phyloP scores from a whole-genome alignment of 2,329 filamentous ascomycete species.

The Ophiostoma sp. region DNA sequence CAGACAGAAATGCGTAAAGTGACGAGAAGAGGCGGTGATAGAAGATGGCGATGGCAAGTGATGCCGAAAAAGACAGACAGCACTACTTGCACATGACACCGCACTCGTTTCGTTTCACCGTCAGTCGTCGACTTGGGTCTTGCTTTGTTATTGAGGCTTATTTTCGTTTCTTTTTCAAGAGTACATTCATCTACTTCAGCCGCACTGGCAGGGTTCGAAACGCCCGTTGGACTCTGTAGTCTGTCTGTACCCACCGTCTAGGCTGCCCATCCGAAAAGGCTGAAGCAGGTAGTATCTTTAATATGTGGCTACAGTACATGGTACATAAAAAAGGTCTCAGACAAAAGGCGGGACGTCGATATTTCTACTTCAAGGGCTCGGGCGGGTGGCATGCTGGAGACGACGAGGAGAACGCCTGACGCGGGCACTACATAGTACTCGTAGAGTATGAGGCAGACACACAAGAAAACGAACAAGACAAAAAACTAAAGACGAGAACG shows the following conservation, averaged over 20 bases:
- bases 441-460: too few relatives aligned
- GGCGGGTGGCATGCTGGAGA: neutral
- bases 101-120: too few relatives aligned
- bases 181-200: neutral
- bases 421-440: neutral
- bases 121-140: too few relatives aligned
- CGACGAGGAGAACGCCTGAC: neutral
- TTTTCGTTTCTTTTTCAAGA: too few relatives aligned
- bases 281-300: too few relatives aligned
- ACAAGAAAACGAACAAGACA: neutral
- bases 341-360: neutral
- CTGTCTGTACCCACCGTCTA: neutral
- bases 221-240: neutral
- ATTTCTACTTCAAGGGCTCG: neutral
- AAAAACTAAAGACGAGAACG: too few relatives aligned
- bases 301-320: too few relatives aligned
- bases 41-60: too few relatives aligned
- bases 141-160: too few relatives aligned
- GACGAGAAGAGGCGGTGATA: neutral
- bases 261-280: neutral
- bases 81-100: too few relatives aligned
- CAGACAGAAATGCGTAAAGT: neutral
- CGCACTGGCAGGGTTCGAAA: neutral
- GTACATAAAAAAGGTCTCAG: neutral
- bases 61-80: too few relatives aligned